Evolutionary conservation across 1,284 basidiomycete genomes (phyloP), one percentile per base, ranked within the genome.

Genomic region (Ceraceosorus guamensis): DNA sequence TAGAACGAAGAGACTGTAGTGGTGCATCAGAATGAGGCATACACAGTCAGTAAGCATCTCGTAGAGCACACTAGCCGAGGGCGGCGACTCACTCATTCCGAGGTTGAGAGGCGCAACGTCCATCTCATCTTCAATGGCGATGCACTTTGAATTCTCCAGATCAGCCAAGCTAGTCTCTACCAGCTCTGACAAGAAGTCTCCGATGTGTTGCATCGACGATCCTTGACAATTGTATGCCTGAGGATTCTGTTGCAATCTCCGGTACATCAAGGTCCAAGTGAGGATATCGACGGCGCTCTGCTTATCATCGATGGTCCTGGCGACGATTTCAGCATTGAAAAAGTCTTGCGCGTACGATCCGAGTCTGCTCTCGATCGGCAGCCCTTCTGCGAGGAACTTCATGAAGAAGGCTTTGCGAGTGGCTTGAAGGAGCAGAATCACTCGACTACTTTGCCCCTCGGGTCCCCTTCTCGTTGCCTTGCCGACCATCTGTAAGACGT

Each of bases 401-500:
- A 93, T 96, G 82, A 95, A 97, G 77, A 93, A 97, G 75, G 95
- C 91, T 77, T 96, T 76, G 44, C 92, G 83, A 2, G 90, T 95
- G 74, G 93, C 88, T 73, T 98, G 93, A 72, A 89, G 91, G 88
- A 98, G 93, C 50, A 98, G 80, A 6, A 99, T 86, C 71, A 91
- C 96, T 16, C 90, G 87, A 65, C 88, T 91, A n/a, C 41, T 35
- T 14, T 50, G 24, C 3, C 64, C 70, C 5, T 52, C 37, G 60
- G 90, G 85, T 48, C 79, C 79, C 14, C 93, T 91, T 32, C 91
- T 84, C 6, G 59, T 35, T 1, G 93, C 92, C 18, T 87, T 84
- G 45, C 95, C 95, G 84, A 98, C 95, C 93, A 98, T 98, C 74
- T 98, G 92, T 1, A 98, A 83, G 10, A 98, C 87, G 68, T 97